Conservation (phyloP, 495 filamentous ascomycete species). For the Pseudevernia furfuracea region DNA sequence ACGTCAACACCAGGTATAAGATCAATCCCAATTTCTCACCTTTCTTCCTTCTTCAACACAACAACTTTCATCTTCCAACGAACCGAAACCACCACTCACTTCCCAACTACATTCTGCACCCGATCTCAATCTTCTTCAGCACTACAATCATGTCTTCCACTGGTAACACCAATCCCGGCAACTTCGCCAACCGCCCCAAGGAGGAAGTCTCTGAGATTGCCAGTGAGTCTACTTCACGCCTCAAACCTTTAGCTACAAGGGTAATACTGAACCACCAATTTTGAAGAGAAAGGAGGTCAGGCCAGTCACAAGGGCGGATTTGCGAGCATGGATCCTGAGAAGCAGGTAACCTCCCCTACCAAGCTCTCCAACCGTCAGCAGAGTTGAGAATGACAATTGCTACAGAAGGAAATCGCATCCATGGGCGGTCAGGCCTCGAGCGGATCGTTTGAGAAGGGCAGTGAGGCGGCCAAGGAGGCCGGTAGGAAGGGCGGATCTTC, state of each 20-base stretch:
- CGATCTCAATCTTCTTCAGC: background rate
- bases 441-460: constrained; percentile 43
- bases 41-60: background rate
- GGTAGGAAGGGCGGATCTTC: constrained; percentile 39
- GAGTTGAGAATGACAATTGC: background rate
- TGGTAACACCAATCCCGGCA: constrained; percentile 50
- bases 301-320: constrained; percentile 28
- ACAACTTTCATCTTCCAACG: background rate
- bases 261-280: too few species aligned
- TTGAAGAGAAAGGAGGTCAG: constrained; percentile 42
- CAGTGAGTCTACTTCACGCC: too few species aligned
- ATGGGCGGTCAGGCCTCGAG: constrained; percentile 46
- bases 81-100: background rate
- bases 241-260: too few species aligned
- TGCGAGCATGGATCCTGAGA: constrained; percentile 37
- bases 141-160: constrained; percentile 13
- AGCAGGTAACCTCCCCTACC: constrained; percentile 35
- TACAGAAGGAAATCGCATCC: constrained; percentile 41
- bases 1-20: constrained; percentile 1
- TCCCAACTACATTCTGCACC: background rate
- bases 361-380: background rate
- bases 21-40: background rate
- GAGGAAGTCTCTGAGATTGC: constrained; percentile 51
- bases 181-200: constrained; percentile 57
- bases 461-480: constrained; percentile 40